phyloP scores from a whole-genome alignment of 306 rosid species.

The Oxytropis ochrocephala region DNA sequence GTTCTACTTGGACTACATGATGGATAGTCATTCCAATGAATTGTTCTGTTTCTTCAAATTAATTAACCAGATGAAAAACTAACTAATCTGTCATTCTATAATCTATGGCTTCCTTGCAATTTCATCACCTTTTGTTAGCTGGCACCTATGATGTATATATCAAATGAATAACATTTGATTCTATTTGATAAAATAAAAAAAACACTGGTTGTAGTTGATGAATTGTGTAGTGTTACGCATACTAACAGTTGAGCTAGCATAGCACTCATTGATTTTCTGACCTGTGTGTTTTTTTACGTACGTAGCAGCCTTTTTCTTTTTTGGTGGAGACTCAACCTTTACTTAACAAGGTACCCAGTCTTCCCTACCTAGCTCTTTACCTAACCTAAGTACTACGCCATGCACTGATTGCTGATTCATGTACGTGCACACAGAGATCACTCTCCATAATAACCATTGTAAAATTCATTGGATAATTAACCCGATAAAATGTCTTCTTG shows the following conservation, averaged over 20 bases:
- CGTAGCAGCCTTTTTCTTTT: neutral
- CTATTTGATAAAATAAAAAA: too few species aligned
- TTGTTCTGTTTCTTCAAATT: too few species aligned
- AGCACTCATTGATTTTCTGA: neutral
- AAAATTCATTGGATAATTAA: too few species aligned
- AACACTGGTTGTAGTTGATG: neutral
- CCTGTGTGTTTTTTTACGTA: neutral
- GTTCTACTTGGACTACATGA: too few species aligned
- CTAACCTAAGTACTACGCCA: conserved; percentile 25
- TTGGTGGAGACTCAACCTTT: conserved; percentile 6
- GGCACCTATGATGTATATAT: too few species aligned
- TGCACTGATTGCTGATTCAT: conserved; percentile 27
- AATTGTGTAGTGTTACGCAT: neutral
- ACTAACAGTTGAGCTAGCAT: neutral
- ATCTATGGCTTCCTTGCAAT: too few species aligned
- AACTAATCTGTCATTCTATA: neutral
- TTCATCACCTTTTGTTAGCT: neutral
- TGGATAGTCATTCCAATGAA: too few species aligned
- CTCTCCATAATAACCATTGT: neutral
- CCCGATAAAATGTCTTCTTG: too few species aligned
- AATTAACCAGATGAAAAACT: neutral
- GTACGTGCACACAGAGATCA: neutral
- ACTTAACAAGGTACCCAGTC: conserved; percentile 20
- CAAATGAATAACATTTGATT: too few species aligned
- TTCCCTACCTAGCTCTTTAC: conserved; percentile 7